Evolutionary conservation across 805 yeast species (phyloP), one percentile per base, ranked within the genome.

Genomic region (Pachysolen tannophilus): DNA sequence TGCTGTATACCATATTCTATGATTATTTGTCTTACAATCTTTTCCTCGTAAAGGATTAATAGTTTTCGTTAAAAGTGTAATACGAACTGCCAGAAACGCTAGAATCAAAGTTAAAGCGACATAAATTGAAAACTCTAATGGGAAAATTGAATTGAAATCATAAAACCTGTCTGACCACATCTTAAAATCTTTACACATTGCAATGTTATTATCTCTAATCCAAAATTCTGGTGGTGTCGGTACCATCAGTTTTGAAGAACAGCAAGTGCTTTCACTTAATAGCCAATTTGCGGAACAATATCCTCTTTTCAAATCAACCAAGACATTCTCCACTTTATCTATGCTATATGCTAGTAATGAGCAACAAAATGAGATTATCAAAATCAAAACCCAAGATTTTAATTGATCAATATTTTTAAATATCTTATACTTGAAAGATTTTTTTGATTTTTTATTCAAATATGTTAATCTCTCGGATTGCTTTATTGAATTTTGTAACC

Each of bases 231-330:
- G 26, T 17, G 21, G 48, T 44, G 39, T 33, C 40, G 31, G 24
- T 40, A 34, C 10, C 16, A 41, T 30, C 16, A 19, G 31, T 11
- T 34, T 40, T 7, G 34, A 33, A 11, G 40, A n/a, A 43, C 75
- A 69, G 47, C 78, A 72, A 15, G 55, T 46, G 4, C 56, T 58
- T 43, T 68, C 66, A 37, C 65, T 55, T 3, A 55, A 50, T 28
- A 69, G 49, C 70, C 72, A 65, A 34, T 65, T 61, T 7, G 61
- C 43, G 11, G 51, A 43, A 50, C 79, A 74, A 45, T 67, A 69
- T 10, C 79, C 80, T 34, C 63, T 58, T 43, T 71, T 67, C 46
- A 71, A 51, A 41, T 74, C 78, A 24, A 69, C 69, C 28, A 74
- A 46, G 6, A 64, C 44, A 19, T 61, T 55, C 48, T 74, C 79